A percentile compares a stretch with the other conserved stretches of the same genome.
phyloP scores from a whole-genome alignment of 2,329 filamentous ascomycete genomes.

The Penicillium italicum region DNA sequence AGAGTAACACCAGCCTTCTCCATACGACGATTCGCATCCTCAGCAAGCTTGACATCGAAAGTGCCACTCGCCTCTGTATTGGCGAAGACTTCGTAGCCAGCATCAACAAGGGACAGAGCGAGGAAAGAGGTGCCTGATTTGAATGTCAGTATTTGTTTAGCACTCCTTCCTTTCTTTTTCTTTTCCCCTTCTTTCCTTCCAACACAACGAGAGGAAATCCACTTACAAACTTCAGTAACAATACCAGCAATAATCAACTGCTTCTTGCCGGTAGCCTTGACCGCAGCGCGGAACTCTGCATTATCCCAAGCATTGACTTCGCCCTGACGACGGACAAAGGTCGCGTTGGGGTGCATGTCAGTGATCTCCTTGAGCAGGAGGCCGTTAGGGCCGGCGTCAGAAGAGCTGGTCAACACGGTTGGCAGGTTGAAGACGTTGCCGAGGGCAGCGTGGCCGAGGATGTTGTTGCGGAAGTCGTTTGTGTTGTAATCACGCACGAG shows the following conservation, averaged over 20 bases:
- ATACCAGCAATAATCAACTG: conserved; percentile 71
- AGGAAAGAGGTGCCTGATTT: conserved; percentile 62
- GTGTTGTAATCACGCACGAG: conserved; percentile 63
- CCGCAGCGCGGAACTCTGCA: conserved; percentile 61
- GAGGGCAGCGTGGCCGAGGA: conserved; percentile 64
- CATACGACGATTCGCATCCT: conserved; percentile 66
- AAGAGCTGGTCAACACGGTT: conserved; percentile 67
- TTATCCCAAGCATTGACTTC: conserved; percentile 79
- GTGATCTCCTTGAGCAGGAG: conserved; percentile 66
- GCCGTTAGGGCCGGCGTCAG: conserved; percentile 67
- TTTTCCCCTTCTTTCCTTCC: no score
- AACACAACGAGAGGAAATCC: no score
- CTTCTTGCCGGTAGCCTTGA: conserved; percentile 61
- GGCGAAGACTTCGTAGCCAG: conserved; percentile 62
- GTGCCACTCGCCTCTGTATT: conserved; percentile 22
- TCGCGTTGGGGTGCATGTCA: conserved; percentile 63
- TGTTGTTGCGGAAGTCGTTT: conserved; percentile 62
- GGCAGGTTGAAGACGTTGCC: conserved; percentile 66
- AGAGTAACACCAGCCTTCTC: conserved; percentile 58
- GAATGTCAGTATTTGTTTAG: conserved; percentile 4
- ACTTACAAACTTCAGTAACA: conserved; percentile 66
- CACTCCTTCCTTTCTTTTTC: no score
- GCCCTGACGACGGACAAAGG: conserved; percentile 64
- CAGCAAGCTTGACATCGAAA: conserved; percentile 41
- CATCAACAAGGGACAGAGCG: conserved; percentile 65